These are phyloP conservation scores for Suillus plorans DNA, from an alignment of 768 basidiomycete genomes.

Conservation along the genomic window DNA sequence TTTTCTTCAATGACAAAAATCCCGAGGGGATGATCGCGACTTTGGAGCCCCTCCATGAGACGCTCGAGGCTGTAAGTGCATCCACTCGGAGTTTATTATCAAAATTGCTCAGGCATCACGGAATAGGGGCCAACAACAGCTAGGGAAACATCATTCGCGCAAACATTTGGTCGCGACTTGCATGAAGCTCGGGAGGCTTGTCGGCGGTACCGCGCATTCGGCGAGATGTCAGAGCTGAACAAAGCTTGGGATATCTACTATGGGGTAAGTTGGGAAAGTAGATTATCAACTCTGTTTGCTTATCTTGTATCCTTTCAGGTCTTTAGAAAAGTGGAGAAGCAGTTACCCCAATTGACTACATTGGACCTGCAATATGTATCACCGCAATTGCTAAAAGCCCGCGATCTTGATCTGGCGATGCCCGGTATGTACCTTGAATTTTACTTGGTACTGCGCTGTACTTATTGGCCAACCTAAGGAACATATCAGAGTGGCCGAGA, in stretches of 20 bases:
- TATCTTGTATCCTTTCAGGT: slow-evolving; percentile 48
- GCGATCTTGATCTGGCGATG: slow-evolving; percentile 92
- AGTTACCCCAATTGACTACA: slow-evolving; percentile 82
- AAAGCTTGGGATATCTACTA: slow-evolving; percentile 99
- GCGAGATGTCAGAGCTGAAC: slow-evolving; percentile 87
- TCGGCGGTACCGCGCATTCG: slow-evolving; percentile 79
- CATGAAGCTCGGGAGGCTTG: slow-evolving; percentile 92
- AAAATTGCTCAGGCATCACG: slow-evolving; percentile 7
- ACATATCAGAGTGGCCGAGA: slow-evolving; percentile 90
- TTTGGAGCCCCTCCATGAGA: slow-evolving; percentile 88
- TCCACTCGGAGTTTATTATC: background rate
- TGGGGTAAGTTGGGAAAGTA: slow-evolving; percentile 50
- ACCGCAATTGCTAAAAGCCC: slow-evolving; percentile 83
- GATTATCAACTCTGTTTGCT: slow-evolving; percentile 4
- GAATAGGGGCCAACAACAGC: slow-evolving; percentile 87
- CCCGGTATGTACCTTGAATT: slow-evolving; percentile 58
- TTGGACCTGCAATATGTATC: slow-evolving; percentile 98
- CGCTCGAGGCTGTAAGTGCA: slow-evolving; percentile 76
- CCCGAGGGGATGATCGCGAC: slow-evolving; percentile 95
- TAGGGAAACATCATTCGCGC: slow-evolving; percentile 92
- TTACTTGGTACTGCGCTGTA: background rate
- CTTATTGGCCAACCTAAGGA: slow-evolving; percentile 42
- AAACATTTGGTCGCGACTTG: slow-evolving; percentile 91
- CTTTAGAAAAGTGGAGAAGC: slow-evolving; percentile 95
- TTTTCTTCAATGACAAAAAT: slow-evolving; percentile 97